Evolutionary conservation across 805 yeast species (phyloP), one percentile per base, ranked within the genome.

Genomic region (Komagataella phaffii): DNA sequence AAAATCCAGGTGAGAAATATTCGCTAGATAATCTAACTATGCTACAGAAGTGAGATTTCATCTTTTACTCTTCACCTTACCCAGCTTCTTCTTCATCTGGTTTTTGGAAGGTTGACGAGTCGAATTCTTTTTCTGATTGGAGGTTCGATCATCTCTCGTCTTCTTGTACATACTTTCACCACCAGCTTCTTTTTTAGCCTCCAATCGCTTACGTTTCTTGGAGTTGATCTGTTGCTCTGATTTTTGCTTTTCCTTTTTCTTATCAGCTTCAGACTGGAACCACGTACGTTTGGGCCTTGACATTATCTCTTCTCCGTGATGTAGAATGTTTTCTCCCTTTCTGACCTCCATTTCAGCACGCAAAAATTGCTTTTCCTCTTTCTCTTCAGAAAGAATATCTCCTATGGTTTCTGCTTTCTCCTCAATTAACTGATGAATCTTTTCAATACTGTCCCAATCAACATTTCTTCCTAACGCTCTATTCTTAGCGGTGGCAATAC

Each of bases 271-370:
- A 40, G 73, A 61, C 68, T 88, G 91, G 66, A 93, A 91, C 99
- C 99, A 93, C 0, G 99, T 93, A 70, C 99, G 81, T 67, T 79
- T 88, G 40, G 99, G 98, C 61, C 97, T 79, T 1, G 96, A 72
- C 57, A 79, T 76, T 61, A 93, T 93, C 67, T 93, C 98, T 51
- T 77, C 78, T 57, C 80, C 79, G 60, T 86, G 89, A 62, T 78
- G 84, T 56, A 93, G 69, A 64, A 93, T 59, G 65, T 93, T 93
- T 60, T 85, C 85, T 52, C 96, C 96, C 65, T 85, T 88, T 56
- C 76, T 77, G 48, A 91, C 67, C 64, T 93, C 93, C 85, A 88
- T 84, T 70, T 93, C 99, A 1, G 97, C 98, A 52, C 78, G 79
- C 24, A 88, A 65, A 50, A 91, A 72, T 64, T 88, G 95, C 68